Evolutionary conservation across 805 yeast genomes (phyloP).

Genomic region (Scheffersomyces spartinae): DNA sequence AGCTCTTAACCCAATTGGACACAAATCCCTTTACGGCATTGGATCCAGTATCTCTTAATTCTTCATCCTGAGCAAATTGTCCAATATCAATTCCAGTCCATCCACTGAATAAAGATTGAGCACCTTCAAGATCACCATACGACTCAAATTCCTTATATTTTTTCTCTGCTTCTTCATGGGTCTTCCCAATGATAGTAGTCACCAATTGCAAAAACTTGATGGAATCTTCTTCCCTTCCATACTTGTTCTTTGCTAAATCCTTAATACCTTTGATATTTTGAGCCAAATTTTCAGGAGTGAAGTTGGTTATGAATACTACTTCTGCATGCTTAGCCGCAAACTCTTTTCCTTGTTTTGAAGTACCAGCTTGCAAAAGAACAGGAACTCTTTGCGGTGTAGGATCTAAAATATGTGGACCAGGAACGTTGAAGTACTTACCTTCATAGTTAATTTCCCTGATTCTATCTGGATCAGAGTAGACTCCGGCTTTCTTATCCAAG

Average conservation of each 20-base stretch:
- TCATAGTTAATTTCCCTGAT: constrained; percentile 29
- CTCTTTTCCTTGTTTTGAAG: constrained; percentile 27
- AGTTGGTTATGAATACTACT: constrained; percentile 26
- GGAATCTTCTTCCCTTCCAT: constrained; percentile 21
- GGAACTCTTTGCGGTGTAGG: constrained; percentile 36
- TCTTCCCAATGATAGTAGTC: constrained; percentile 25
- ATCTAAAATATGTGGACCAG: constrained; percentile 31
- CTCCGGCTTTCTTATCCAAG: constrained; percentile 13
- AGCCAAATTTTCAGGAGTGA: constrained; percentile 17
- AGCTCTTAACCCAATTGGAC: constrained; percentile 19
- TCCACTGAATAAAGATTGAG: constrained; percentile 27
- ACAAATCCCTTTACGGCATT: constrained; percentile 21
- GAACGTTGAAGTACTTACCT: constrained; percentile 29
- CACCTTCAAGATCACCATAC: constrained; percentile 29
- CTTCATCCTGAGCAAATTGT: constrained; percentile 17
- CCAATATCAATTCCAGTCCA: constrained; percentile 33
- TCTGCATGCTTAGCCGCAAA: constrained; percentile 35
- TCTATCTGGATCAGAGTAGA: constrained; percentile 26
- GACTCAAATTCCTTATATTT: constrained; percentile 19
- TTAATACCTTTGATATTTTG: constrained; percentile 18
- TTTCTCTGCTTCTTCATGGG: constrained; percentile 28
- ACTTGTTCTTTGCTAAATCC: constrained; percentile 18
- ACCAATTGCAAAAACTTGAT: constrained; percentile 27
- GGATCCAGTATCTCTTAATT: constrained; percentile 17
- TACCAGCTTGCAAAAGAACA: constrained; percentile 33